Evolutionary conservation across 1,284 basidiomycete species (phyloP), one percentile per base, ranked within the genome.

Genomic region (Vanrija pseudolonga): DNA sequence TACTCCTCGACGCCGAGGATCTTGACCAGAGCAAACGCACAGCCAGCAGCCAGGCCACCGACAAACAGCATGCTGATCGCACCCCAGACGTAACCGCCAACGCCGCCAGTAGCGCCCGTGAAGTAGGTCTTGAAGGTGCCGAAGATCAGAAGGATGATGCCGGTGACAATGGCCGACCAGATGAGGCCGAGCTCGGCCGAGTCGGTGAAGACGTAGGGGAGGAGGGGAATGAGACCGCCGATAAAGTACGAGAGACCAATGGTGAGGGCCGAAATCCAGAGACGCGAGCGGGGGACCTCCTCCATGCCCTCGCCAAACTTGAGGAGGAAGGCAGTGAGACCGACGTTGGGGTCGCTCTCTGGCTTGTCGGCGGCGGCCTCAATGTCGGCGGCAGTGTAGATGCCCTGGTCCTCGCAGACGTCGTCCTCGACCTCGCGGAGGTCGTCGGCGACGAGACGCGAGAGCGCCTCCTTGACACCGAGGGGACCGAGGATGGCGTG

Each of bases 261-360:
- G 0, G 93, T 97, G 63, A 95, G 82, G 1, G 94, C 93, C 3
- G 90, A 94, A 45, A 87, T 82, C 77, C 91, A 96, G 55, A 82
- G 66, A 24, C 81, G 65, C 78, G 79, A 64, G 80, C 81, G 81
- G 1, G 88, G 87, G 32, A 90, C 83, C 77, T 96, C 92, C 81
- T 94, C 90, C 59, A 95, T 74, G 20, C 90, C 89, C 72, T 90
- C 88, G 28, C 92, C 91, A 66, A 96, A 96, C 76, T 91, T 94
- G 65, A 96, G 82, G 65, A 96, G 77, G 79, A 97, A 97, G 3
- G 90, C 85, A 0, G 92, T 93, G 48, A 96, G 74, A 0, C 91
- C 91, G 32, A 32, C 82, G 59, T 83, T 84, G 82, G 85, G 86
- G 24, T 40, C 56, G 26, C 42, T 56, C 37, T 60, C 58, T 28